Base-by-base conservation (phyloP, 169 alveolate species). In the Neospora caninum region DNA sequence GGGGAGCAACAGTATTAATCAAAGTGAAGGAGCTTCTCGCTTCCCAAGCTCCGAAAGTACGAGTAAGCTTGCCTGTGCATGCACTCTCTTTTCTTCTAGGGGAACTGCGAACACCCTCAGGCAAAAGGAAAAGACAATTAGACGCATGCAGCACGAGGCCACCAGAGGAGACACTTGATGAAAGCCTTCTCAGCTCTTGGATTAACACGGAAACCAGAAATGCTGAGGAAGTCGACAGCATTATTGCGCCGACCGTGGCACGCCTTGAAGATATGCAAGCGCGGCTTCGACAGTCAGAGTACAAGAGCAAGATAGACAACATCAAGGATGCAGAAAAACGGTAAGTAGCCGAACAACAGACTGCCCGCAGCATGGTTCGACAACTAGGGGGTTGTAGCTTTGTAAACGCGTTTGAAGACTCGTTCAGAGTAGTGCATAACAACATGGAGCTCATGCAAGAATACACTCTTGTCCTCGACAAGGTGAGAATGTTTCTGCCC, bases 391-490 rank as follows among this genome's bases (percentile, higher is more conserved):
- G 0, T n/a, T 31, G 2, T 20, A 73, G 84, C 39, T 6, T 73
- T 31, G 84, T n/a, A 22, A 73, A 73, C 43, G 38, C 4, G 43
- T 73, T 20, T 36, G 42, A 34, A n/a, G 45, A 73, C 39, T 20
- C 84, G 1, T 16, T 22, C 7, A 36, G 45, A n/a, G 42, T 9
- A 20, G 42, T 73, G 18, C 84, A 20, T 0, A 36, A 27, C 84
- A 36, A 73, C 84, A 73, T 34, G 42, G 84, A 73, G 20, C 49
- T 36, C 43, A 73, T 73, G 84, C 84, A 73, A n/a, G 84, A 73
- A 31, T 34, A n/a, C 84, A 73, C 43, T 0, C 49, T 73, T 9
- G n/a, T n/a, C 27, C 84, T 73, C 42, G 84, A 73, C 49, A 73
- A 73, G 84, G 84, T 73, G 84, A 73, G 45, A 13, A 27, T 0